Base-by-base conservation (phyloP, 1,284 basidiomycete species). In the Melanopsichium pennsylvanicum region DNA sequence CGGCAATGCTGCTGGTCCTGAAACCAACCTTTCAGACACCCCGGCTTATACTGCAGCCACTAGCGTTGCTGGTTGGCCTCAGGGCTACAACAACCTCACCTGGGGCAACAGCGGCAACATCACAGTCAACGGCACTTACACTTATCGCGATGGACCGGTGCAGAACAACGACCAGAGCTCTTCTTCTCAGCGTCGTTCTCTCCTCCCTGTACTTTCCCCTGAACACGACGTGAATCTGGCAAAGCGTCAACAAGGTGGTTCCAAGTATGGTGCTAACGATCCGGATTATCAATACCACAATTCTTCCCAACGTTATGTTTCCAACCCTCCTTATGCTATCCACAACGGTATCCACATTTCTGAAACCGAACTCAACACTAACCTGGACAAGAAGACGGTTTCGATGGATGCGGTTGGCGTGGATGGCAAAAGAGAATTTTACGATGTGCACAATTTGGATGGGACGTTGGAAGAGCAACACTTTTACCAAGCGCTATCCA, bases 41-140 rank as follows among this genome's bases (percentile, higher is more conserved):
- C 88, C 41, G 13, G 47, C 54, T 1, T 80, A 68, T 27, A 48
- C 47, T 4, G 57, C 64, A 4, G 59, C 70, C 1, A 73, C 71
- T 2, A 56, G 46, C 12, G 59, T 72, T 2, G 40, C 51, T 11
- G 70, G 70, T 5, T 75, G 70, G 70, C 77, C 77, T 2, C 71
- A 90, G 87, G 60, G 81, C 2, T 90, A 90, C 73, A 84, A 89
- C 67, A 76, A 85, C 19, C 84, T 84, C 0, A 76, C 86, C 5
- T 90, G 84, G 72, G 89, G 89, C 5, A 61, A 42, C 23, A 89
- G 87, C 50, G 89, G 89, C 0, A 91, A 91, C 72, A 85, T 90
- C 70, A 89, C 88, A 4, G 84, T 90, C 52, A 87, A 90, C 54
- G 89, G 89, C 5, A 56, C 19, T 13, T 61, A 46, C 27, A 74